These are phyloP conservation scores for Tephrocybe sp. DNA, from an alignment of 768 basidiomycete genomes.

Conservation along the genomic window DNA sequence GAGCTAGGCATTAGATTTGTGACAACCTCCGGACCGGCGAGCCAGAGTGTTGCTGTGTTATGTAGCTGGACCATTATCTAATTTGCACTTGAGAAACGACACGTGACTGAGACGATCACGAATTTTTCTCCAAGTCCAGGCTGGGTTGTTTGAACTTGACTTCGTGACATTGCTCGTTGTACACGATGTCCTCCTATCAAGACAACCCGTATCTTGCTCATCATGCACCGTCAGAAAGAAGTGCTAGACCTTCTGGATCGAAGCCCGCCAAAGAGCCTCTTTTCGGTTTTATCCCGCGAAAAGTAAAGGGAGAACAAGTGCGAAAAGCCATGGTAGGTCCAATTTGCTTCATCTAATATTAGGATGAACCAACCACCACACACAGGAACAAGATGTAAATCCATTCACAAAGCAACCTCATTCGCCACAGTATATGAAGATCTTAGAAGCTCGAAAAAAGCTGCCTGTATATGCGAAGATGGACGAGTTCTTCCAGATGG, in stretches of 20 bases:
- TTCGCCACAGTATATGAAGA: constrained; percentile 80
- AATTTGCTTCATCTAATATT: background rate
- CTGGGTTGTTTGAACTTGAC: background rate
- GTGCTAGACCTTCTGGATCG: constrained; percentile 22
- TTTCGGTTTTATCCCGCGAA: constrained; percentile 72
- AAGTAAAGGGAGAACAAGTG: constrained; percentile 65
- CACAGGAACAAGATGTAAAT: constrained; percentile 77
- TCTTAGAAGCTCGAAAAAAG: constrained; percentile 80
- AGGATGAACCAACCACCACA: background rate
- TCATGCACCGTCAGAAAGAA: constrained; percentile 31
- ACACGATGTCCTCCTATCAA: constrained; percentile 7
- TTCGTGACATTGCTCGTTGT: background rate
- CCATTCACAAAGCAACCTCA: constrained; percentile 86
- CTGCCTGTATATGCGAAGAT: constrained; percentile 92
- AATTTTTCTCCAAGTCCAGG: background rate
- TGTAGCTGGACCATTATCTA: no score
- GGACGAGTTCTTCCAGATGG: constrained; percentile 89
- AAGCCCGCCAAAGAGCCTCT: constrained; percentile 53
- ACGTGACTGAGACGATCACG: background rate
- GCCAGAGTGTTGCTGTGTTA: no score
- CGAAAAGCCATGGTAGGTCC: constrained; percentile 65
- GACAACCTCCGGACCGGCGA: no score
- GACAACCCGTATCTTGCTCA: constrained; percentile 62
- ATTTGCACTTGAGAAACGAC: no score
- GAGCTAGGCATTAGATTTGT: no score